These are phyloP conservation scores for Xylariaceae sp. DNA, from an alignment of 2,329 filamentous ascomycete species.

Conservation along the genomic window DNA sequence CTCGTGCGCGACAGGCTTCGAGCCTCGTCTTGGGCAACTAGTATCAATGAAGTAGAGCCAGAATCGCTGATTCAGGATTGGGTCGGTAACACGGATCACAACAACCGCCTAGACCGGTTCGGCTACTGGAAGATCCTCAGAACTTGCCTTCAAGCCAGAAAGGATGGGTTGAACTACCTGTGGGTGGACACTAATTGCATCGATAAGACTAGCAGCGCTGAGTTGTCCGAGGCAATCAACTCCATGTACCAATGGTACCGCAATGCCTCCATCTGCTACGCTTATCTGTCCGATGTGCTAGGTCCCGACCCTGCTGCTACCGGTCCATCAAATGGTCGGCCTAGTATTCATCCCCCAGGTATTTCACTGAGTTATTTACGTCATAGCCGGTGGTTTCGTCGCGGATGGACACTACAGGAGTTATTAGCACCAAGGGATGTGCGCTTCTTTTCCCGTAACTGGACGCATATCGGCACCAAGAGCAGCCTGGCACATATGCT, in stretches of 20 bases:
- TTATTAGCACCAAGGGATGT: neutral
- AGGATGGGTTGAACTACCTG: conserved; percentile 13
- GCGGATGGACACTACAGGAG: conserved; percentile 8
- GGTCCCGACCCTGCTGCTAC: neutral
- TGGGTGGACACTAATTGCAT: conserved; percentile 22
- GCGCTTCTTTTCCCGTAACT: conserved; percentile 6
- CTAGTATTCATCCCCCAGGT: neutral
- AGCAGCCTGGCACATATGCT: conserved; percentile 8
- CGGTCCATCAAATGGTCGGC: neutral
- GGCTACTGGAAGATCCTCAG: conserved; percentile 22
- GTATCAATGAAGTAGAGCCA: neutral
- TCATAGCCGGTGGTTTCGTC: conserved; percentile 9
- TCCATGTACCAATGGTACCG: conserved; percentile 16
- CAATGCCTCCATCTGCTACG: conserved; percentile 14
- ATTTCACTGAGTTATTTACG: conserved; percentile 4
- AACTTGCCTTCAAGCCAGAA: conserved; percentile 8
- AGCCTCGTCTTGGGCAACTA: neutral
- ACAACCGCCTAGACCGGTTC: neutral
- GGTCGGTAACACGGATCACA: neutral
- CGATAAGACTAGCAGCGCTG: too few relatives aligned
- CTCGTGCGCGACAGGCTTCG: neutral
- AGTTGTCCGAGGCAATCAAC: too few relatives aligned
- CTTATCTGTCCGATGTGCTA: conserved; percentile 11
- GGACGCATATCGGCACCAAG: conserved; percentile 14
- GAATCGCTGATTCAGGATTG: neutral